Base-by-base conservation (phyloP, 768 basidiomycete genomes). In the Tricholoma sp. region DNA sequence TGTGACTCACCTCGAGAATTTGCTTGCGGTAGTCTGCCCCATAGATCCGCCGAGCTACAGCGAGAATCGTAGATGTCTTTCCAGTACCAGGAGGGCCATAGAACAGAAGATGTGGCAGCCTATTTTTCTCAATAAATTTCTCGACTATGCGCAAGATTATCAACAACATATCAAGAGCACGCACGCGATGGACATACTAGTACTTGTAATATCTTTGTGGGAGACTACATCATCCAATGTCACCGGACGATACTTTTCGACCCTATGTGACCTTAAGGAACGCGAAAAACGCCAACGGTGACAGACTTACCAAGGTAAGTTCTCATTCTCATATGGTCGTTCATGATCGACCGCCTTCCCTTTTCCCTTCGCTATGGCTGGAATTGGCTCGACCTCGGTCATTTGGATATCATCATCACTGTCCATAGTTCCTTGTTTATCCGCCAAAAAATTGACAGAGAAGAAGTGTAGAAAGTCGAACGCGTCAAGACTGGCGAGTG, bases 11-110 rank as follows among this genome's bases (percentile, higher is more conserved):
- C 79, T 99, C 97, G 2, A 98, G 84, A 24, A 97, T 95, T 67
- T 97, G 94, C 68, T 95, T 98, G 57, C 82, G 78, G 69, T 87
- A 96, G 39, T 86, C 84, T 21, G 77, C 67, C 1, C 95, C 96
- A 67, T 98, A 99, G 76, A 99, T 91, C 60, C 91, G 84, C 50
- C 96, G 82, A 19, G 97, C 96, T 9, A 99, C 89, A 10, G 97
- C 97, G 8, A 98, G 78, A 60, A 99, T 96, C 0, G 95, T 98
- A 0, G 94, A 95, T 5, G 97, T 99, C 72, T 99, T 99, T 52
- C 97, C 97, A 0, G 97, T 99, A 10, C 96, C 97, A 10, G 97
- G 97, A 32, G 97, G 97, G 0, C 97, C 97, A 66, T 99, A 99
- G 72, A 99, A 94, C 53, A 99, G 78, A 27, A 99, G 77, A 72